Conservation (phyloP, 306 rosid genomes). For the Nissolia schottii region DNA sequence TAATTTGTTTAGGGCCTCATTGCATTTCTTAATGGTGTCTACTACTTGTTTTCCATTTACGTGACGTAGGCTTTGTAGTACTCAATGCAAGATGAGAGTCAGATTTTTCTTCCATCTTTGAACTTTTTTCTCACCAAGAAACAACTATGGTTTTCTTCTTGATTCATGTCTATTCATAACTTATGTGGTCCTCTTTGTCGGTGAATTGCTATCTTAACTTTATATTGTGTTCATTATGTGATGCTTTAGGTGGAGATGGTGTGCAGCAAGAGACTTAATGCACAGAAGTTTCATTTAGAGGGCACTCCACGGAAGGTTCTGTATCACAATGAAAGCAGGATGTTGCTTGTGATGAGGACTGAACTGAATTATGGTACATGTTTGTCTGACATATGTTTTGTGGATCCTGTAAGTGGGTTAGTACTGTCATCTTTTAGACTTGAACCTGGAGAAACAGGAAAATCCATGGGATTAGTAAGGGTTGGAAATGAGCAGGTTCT, state of each 20-base stretch:
- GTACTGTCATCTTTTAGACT: constrained; percentile 74
- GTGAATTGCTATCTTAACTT: constrained; percentile 23
- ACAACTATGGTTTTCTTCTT: constrained; percentile 1
- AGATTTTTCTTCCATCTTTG: not conserved
- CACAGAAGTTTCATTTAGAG: constrained; percentile 82
- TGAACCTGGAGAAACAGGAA: constrained; percentile 83
- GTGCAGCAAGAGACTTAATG: constrained; percentile 88
- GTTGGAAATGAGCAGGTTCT: constrained; percentile 78
- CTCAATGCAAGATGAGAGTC: not conserved
- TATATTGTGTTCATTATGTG: constrained; percentile 22
- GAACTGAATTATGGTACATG: constrained; percentile 55
- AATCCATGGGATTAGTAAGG: constrained; percentile 78
- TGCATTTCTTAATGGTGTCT: constrained; percentile 5
- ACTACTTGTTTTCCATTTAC: constrained; percentile 1
- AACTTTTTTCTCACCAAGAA: not conserved
- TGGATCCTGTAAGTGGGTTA: constrained; percentile 81
- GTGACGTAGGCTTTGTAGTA: not conserved
- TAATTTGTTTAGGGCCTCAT: not conserved
- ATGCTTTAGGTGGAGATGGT: constrained; percentile 90
- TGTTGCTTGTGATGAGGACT: constrained; percentile 91
- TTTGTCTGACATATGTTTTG: constrained; percentile 77
- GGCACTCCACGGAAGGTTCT: constrained; percentile 94
- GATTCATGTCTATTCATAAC: constrained; percentile 1
- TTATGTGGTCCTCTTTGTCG: constrained; percentile 16
- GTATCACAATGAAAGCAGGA: constrained; percentile 80